Evolutionary conservation across 2,329 filamentous ascomycete genomes (phyloP).

Genomic region (Laburnicola sp.): DNA sequence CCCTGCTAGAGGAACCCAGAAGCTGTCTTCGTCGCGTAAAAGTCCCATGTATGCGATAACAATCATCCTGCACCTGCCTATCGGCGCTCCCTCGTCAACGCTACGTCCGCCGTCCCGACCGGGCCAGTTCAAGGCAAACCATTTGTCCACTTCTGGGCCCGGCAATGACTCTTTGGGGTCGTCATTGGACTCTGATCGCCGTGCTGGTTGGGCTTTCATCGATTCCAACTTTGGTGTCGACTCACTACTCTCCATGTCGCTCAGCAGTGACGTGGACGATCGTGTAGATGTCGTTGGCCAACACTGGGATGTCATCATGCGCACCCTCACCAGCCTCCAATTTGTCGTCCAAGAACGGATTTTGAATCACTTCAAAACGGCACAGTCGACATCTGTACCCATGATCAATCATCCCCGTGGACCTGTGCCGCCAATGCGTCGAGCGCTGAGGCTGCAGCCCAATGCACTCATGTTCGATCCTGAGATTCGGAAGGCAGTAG

Average conservation of each 20-base stretch:
- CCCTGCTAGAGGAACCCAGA: slow-evolving; percentile 53
- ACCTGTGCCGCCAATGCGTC: slow-evolving; percentile 63
- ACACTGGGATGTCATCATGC: slow-evolving; percentile 80
- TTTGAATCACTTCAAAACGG: slow-evolving; percentile 53
- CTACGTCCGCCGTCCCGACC: slow-evolving; percentile 52
- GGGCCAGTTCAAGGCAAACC: slow-evolving; percentile 36
- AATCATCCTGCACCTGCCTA: slow-evolving; percentile 69
- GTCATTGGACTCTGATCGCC: slow-evolving; percentile 67
- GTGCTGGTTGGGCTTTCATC: slow-evolving; percentile 67
- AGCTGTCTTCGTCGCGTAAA: slow-evolving; percentile 64
- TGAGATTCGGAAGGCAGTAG: slow-evolving; percentile 61
- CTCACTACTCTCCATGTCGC: slow-evolving; percentile 58
- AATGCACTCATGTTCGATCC: slow-evolving; percentile 65
- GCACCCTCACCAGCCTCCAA: slow-evolving; percentile 73
- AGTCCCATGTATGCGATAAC: slow-evolving; percentile 83
- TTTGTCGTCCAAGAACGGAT: slow-evolving; percentile 60
- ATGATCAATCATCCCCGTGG: slow-evolving; percentile 48
- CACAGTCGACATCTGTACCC: slow-evolving; percentile 49
- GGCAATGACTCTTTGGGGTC: slow-evolving; percentile 70
- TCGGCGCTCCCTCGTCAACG: slow-evolving; percentile 44
- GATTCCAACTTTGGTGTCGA: slow-evolving; percentile 61
- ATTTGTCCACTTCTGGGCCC: slow-evolving; percentile 62
- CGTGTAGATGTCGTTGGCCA: slow-evolving; percentile 74
- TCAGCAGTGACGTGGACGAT: slow-evolving; percentile 68
- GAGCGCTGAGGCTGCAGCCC: slow-evolving; percentile 60